These are phyloP conservation scores for Lepidium africanum DNA, from an alignment of 345 rosid genomes.

Conservation along the genomic window DNA sequence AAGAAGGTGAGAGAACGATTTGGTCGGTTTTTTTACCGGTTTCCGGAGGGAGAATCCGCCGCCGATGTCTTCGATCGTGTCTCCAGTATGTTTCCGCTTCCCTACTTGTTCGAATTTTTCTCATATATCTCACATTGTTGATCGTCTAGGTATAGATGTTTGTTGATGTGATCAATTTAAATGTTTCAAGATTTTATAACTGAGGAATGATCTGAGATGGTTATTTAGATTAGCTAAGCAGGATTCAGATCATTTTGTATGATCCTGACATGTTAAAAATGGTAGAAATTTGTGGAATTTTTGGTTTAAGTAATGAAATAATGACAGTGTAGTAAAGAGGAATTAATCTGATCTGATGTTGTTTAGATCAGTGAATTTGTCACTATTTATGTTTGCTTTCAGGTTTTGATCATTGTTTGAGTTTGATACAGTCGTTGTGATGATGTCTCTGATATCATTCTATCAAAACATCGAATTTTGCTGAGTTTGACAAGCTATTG, in stretches of 20 bases:
- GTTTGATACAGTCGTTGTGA: neutral
- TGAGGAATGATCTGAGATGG: neutral
- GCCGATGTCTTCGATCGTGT: slow-evolving; percentile 97
- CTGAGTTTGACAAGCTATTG: neutral
- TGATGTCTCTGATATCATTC: neutral
- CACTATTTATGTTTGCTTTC: neutral
- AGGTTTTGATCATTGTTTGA: neutral
- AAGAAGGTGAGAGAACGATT: slow-evolving; percentile 66
- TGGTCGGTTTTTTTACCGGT: slow-evolving; percentile 82
- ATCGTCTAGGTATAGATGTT: neutral
- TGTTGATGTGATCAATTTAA: neutral
- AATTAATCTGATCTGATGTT: neutral
- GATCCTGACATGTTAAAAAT: neutral
- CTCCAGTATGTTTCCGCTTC: slow-evolving; percentile 48
- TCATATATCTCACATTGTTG: neutral
- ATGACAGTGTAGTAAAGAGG: neutral
- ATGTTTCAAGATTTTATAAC: neutral
- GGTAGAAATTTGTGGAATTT: neutral
- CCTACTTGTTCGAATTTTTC: neutral
- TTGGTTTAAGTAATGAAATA: neutral
- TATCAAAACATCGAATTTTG: neutral
- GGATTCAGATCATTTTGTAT: neutral
- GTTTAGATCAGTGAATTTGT: neutral
- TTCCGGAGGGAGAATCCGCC: slow-evolving; percentile 99
- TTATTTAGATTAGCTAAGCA: neutral